Conservation (phyloP, 441 rosid genomes). For the Arabidopsis hybrid region DNA sequence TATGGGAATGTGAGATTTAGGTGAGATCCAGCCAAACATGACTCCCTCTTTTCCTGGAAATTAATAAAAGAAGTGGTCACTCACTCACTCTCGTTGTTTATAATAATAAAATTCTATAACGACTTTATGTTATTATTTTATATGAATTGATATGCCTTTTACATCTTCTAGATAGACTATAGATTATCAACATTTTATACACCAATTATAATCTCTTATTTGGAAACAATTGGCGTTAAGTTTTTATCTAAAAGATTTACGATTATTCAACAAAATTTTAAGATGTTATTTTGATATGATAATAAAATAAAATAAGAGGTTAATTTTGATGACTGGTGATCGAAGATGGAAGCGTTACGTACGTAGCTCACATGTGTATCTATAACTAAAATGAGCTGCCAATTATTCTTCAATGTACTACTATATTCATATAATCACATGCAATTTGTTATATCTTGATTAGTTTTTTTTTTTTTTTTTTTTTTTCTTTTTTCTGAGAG, state of each 20-base stretch:
- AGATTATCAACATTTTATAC: neutral
- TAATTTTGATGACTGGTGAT: neutral
- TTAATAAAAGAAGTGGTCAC: conserved; percentile 10
- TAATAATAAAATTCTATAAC: conserved; percentile 12
- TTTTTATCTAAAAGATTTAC: neutral
- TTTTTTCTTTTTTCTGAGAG: no score
- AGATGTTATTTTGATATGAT: neutral
- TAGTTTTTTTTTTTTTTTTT: neutral
- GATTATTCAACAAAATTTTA: neutral
- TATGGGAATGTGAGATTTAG: conserved; percentile 49
- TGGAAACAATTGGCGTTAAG: neutral
- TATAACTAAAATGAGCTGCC: conserved; percentile 36
- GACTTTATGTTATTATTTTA: conserved; percentile 23
- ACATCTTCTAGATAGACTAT: conserved; percentile 38
- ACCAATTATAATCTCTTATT: conserved; percentile 1
- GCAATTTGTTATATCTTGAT: conserved; percentile 30
- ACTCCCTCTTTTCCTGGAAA: conserved; percentile 41
- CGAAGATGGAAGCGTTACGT: conserved; percentile 9
- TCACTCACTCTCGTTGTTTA: conserved; percentile 25
- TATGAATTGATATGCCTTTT: conserved; percentile 12
- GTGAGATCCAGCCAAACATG: conserved; percentile 52
- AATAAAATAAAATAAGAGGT: neutral
- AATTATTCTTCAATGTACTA: neutral
- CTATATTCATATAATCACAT: conserved; percentile 11
- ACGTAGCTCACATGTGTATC: conserved; percentile 33